Evolutionary conservation across 2,329 filamentous ascomycete species (phyloP).

Genomic region (Verticillium isaacii): DNA sequence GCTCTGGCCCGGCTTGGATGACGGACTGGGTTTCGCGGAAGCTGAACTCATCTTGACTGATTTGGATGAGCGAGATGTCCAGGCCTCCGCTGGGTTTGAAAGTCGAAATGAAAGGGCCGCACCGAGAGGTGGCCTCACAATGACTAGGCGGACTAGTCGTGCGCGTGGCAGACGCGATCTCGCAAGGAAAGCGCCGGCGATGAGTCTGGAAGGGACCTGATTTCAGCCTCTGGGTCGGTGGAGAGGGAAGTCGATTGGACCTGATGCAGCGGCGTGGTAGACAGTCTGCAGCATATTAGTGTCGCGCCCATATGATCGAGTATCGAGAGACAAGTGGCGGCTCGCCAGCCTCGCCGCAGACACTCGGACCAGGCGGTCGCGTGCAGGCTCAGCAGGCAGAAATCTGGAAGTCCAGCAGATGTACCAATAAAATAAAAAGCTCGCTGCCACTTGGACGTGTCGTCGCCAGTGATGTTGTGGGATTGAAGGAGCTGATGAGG

Average conservation of each 20-base stretch:
- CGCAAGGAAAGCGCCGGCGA: not conserved
- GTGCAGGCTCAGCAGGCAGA: not conserved
- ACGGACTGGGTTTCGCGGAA: conserved; percentile 43
- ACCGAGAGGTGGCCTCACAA: not conserved
- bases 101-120: conserved; percentile 1
- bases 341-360: not conserved
- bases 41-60: conserved; percentile 44
- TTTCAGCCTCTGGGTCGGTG: not conserved
- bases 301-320: not conserved
- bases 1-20: conserved; percentile 46
- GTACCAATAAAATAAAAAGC: not conserved
- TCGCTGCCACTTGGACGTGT: not conserved
- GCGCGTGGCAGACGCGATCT: not conserved
- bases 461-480: not conserved
- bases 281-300: not conserved
- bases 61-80: not conserved
- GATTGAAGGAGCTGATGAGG: not conserved
- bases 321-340: not conserved
- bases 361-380: not conserved
- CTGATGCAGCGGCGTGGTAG: not conserved
- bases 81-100: not conserved
- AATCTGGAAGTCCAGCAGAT: not conserved
- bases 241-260: not conserved
- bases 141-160: not conserved
- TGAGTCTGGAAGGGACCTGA: not conserved